Percentiles rank a stretch among this genome's conserved stretches.
phyloP scores from a whole-genome alignment of 257 asterid species.

The Petunia secreta region DNA sequence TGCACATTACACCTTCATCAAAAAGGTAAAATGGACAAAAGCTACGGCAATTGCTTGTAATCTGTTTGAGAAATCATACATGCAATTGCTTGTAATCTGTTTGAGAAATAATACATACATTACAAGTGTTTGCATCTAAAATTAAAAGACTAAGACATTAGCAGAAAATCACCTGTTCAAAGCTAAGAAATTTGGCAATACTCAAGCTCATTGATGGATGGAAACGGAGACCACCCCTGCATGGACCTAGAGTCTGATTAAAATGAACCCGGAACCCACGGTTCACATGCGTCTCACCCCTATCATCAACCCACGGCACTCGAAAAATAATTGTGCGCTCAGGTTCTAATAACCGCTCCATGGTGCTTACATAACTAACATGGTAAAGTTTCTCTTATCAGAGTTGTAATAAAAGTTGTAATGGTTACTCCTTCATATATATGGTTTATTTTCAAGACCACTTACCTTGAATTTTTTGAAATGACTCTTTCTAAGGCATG shows the following conservation, averaged over 20 bases:
- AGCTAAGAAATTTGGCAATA: constrained; percentile 92
- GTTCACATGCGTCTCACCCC: constrained; percentile 91
- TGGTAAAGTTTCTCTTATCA: constrained; percentile 33
- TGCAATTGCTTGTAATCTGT: neutral
- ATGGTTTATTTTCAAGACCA: constrained; percentile 21
- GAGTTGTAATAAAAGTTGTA: constrained; percentile 18
- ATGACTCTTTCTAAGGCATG: constrained; percentile 97
- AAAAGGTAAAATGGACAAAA: constrained; percentile 14
- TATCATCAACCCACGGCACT: constrained; percentile 98
- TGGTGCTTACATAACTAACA: constrained; percentile 82
- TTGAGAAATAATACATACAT: neutral
- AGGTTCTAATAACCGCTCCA: constrained; percentile 97
- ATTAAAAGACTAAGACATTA: neutral
- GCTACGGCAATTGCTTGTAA: constrained; percentile 14
- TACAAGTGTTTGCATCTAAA: neutral
- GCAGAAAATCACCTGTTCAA: constrained; percentile 71
- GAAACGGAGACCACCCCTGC: constrained; percentile 98
- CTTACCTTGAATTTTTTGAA: constrained; percentile 89
- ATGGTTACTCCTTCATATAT: constrained; percentile 20
- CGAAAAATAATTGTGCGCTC: constrained; percentile 88
- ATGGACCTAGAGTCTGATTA: constrained; percentile 96
- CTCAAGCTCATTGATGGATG: constrained; percentile 94
- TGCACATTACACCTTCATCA: constrained; percentile 20
- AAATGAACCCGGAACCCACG: constrained; percentile 95
- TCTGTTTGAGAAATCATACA: neutral